A percentile compares a stretch with the other conserved stretches of the same genome.
These are phyloP conservation scores for Botryosphaeria dothidea DNA, from an alignment of 2,329 filamentous ascomycete genomes.

Conservation along the genomic window DNA sequence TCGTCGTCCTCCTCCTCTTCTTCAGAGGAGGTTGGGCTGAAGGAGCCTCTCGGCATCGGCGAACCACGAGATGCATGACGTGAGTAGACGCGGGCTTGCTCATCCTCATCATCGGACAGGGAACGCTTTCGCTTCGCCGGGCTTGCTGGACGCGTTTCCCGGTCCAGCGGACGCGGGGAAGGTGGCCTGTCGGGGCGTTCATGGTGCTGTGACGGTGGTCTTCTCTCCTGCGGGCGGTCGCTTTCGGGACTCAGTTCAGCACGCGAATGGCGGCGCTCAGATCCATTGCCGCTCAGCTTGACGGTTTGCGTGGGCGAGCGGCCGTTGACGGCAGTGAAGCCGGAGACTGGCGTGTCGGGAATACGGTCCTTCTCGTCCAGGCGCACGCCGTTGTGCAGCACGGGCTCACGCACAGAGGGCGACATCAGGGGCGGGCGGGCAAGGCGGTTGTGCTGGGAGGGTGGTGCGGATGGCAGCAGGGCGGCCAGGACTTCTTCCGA, in stretches of 20 bases:
- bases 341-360: neutral
- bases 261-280: slow-evolving; percentile 16
- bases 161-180: neutral
- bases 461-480: neutral
- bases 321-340: slow-evolving; percentile 19
- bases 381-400: neutral
- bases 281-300: neutral
- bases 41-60: neutral
- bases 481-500: neutral
- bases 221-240: slow-evolving; percentile 19
- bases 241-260: slow-evolving; percentile 25
- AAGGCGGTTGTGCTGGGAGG: neutral
- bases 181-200: slow-evolving; percentile 23
- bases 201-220: slow-evolving; percentile 24
- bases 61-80: slow-evolving; percentile 30
- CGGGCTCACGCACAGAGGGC: neutral
- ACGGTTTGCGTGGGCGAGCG: neutral
- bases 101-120: slow-evolving; percentile 50
- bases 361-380: slow-evolving; percentile 9
- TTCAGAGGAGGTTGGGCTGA: slow-evolving; percentile 12
- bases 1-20: slow-evolving; percentile 33
- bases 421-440: neutral
- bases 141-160: slow-evolving; percentile 26
- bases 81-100: slow-evolving; percentile 33
- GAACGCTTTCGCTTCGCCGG: slow-evolving; percentile 67